Base-by-base conservation (phyloP, 371 early-diverging fungal species). In the Lichtheimia ornata region DNA sequence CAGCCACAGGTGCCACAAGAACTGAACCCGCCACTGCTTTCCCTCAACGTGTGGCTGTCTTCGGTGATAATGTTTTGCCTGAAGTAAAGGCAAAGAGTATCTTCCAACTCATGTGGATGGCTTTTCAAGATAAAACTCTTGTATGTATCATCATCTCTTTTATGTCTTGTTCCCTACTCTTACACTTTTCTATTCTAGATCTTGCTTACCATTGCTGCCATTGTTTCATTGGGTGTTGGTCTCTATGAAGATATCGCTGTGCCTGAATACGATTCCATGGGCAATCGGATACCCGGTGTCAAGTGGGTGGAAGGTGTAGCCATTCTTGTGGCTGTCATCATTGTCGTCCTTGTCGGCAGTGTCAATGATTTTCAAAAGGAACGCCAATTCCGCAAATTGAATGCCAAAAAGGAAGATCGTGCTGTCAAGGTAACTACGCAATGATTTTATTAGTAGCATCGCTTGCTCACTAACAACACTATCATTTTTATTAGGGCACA, bases 281-380 rank as follows among this genome's bases (percentile, higher is more conserved):
- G 69, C 22, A 64, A 66, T 18, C 66, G 72, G 43, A 67, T 72
- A 43, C 74, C 84, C 15, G 83, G 85, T 60, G 83, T 88, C 43
- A 75, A 83, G 27, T 91, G 91, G 91, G 88, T 90, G 17, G 91
- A 91, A 69, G 91, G 91, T 62, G 86, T 89, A 5, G 91, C 90
- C 30, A 91, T 94, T 61, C 73, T 94, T 47, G 79, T 90, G 9
- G 93, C 93, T 22, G 89, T 95, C 54, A 28, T 91, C 2, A 84
- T 94, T 57, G 94, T 95, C 54, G 88, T 97, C 17, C 30, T 87
- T 25, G 90, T 92, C 40, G 89, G 89, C 2, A 82, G 88, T 61
- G 62, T 94, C 64, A 95, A 93, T 66, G 95, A 97, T 72, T 93
- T 73, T 64, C 90, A 91, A 66, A 95, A 95, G 70, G 93, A 95